Evolutionary conservation across 2,329 filamentous ascomycete genomes (phyloP).

Genomic region (Blastomyces silverae): DNA sequence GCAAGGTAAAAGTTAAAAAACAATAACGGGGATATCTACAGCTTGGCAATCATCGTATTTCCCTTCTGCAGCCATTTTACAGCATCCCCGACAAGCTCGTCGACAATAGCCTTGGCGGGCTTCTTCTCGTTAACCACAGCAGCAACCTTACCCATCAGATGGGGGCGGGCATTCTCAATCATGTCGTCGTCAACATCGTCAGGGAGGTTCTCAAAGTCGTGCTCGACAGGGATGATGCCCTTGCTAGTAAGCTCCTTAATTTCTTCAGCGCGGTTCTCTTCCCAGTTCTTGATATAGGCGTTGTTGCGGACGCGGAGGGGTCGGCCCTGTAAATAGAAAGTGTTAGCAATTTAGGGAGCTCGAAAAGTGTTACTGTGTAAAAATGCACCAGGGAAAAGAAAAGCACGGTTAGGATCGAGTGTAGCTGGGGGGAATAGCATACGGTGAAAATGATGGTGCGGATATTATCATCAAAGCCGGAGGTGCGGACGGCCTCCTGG

Average conservation of each 20-base stretch:
- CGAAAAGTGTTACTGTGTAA: neutral
- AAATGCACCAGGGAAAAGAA: neutral
- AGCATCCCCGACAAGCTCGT: conserved; percentile 85
- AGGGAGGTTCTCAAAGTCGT: conserved; percentile 79
- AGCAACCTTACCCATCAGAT: conserved; percentile 93
- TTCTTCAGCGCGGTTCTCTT: conserved; percentile 79
- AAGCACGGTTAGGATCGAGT: neutral
- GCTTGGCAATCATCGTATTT: conserved; percentile 60
- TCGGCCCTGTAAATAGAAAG: conserved; percentile 51
- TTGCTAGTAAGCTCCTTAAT: conserved; percentile 87
- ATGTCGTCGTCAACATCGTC: conserved; percentile 71
- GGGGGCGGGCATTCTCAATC: conserved; percentile 85
- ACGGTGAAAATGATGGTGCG: conserved; percentile 95
- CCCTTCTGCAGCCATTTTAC: conserved; percentile 62
- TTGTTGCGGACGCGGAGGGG: conserved; percentile 91
- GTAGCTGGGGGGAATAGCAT: conserved; percentile 20
- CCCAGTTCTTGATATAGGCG: conserved; percentile 92
- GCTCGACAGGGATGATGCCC: conserved; percentile 88
- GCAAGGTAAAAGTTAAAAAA: neutral
- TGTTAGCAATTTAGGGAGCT: conserved; percentile 8
- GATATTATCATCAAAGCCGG: conserved; percentile 90
- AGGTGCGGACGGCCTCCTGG: conserved; percentile 89
- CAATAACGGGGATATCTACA: conserved; percentile 46
- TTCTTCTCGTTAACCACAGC: conserved; percentile 92
- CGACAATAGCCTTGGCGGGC: conserved; percentile 81